Base-by-base conservation (phyloP, 495 filamentous ascomycete genomes). In the Paragyromitra xinjiangensis region DNA sequence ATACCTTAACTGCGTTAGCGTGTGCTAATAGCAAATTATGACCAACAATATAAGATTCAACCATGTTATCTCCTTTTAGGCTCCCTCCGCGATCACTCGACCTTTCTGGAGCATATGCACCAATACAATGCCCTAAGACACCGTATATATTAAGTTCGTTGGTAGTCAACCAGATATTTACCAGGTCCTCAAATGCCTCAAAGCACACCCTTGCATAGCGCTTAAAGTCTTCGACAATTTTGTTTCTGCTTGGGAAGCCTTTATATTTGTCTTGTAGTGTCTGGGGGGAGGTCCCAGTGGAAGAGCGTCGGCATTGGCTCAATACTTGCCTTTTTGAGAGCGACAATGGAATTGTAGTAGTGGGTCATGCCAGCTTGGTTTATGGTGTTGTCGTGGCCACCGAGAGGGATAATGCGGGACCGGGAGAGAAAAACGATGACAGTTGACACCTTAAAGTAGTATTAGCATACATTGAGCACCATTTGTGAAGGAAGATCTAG, bases 351-450 rank as follows among this genome's bases (percentile, higher is more conserved):
- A 81, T 89, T 87, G 73, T 87, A 85, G 80, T 90, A 90, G 83
- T 89, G 87, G 75, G 88, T 85, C 39, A 90, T 83, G 39, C 88
- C 88, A 45, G 84, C 85, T 78, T 88, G 87, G 83, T 90, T 91
- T 82, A 90, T 81, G 45, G 88, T 87, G 77, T 90, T 89, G 77
- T 88, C 87, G 72, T 88, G 88, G 56, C 88, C 87, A 66, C 89
- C 88, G 61, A 89, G 83, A 26, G 91, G 91, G 75, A 93, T 92
- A 75, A 93, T 88, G 55, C 91, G 88, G 34, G 86, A 89, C 92
- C 92, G 93, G 53, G 91, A 90, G 65, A 39, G 92, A 93, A 83
- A 94, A 94, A 72, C 91, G 90, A 84, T 93, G 93, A 40, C 87
- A 87, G 71, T 86, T 87, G 64, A 90, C 89, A 56, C 89, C 88